phyloP scores from a whole-genome alignment of 768 basidiomycete species.

The Phlebiopsis flavidoalba region DNA sequence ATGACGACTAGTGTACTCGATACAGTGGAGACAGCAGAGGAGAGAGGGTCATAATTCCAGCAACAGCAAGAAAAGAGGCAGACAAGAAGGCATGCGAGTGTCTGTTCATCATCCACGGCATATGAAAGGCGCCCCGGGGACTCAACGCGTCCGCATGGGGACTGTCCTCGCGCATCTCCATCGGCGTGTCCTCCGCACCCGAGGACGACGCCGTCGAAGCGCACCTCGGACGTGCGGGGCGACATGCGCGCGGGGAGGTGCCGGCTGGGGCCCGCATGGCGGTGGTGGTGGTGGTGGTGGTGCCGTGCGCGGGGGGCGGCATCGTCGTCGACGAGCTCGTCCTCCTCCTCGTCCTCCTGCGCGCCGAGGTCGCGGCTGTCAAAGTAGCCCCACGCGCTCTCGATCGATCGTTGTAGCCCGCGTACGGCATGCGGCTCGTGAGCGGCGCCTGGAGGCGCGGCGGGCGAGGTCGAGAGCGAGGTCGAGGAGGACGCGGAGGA shows the following conservation, averaged over 20 bases:
- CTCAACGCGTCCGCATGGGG: slow-evolving; percentile 11
- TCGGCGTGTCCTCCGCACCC: slow-evolving; percentile 15
- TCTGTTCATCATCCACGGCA: too few relatives aligned
- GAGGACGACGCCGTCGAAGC: slow-evolving; percentile 20
- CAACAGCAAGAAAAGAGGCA: not conserved
- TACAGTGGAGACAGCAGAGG: not conserved
- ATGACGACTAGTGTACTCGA: not conserved
- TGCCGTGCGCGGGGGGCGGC: not conserved
- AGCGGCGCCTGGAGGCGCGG: not conserved
- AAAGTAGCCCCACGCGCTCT: slow-evolving; percentile 48
- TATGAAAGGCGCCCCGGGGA: not conserved
- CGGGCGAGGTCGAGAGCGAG: slow-evolving; percentile 4
- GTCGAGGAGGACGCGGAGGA: slow-evolving; percentile 2
- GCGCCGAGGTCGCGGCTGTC: slow-evolving; percentile 41
- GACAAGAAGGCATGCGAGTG: too few relatives aligned
- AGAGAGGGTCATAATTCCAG: not conserved
- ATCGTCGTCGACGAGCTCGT: slow-evolving; percentile 17
- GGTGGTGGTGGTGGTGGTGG: not conserved
- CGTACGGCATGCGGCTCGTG: not conserved
- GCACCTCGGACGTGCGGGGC: slow-evolving; percentile 21
- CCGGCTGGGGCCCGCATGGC: slow-evolving; percentile 6
- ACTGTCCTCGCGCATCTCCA: slow-evolving; percentile 11
- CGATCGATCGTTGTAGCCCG: slow-evolving; percentile 27
- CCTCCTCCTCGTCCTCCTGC: slow-evolving; percentile 21
- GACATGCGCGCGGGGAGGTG: not conserved